Conservation (phyloP, 1,284 basidiomycete genomes). For the Cryptococcus sp. region DNA sequence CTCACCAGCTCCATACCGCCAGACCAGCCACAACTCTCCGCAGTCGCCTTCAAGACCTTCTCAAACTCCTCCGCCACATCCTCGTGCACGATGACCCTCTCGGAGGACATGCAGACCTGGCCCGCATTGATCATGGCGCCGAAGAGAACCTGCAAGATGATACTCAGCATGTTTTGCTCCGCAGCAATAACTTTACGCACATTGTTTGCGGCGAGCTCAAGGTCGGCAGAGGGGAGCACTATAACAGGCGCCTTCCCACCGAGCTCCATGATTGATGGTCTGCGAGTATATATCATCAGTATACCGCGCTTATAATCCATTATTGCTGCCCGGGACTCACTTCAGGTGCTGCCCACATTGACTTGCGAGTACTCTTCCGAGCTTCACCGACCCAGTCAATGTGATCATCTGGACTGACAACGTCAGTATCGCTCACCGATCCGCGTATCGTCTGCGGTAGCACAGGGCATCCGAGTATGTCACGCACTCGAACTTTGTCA, state of each 20-base stretch:
- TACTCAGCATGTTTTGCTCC: not conserved
- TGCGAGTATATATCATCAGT: constrained; percentile 5
- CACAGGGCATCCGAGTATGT: not conserved
- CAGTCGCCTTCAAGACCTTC: constrained; percentile 9
- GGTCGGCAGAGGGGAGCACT: constrained; percentile 61
- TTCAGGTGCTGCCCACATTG: constrained; percentile 52
- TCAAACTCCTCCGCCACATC: constrained; percentile 45
- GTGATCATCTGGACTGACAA: constrained; percentile 39
- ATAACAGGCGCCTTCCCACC: constrained; percentile 54
- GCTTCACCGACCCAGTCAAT: constrained; percentile 53
- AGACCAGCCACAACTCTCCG: constrained; percentile 6
- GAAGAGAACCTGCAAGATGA: constrained; percentile 53
- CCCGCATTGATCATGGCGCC: constrained; percentile 63
- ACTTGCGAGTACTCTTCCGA: constrained; percentile 46
- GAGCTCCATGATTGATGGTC: constrained; percentile 49
- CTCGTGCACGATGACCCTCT: constrained; percentile 60
- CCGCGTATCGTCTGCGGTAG: no score
- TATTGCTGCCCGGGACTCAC: constrained; percentile 9
- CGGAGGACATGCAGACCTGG: constrained; percentile 68
- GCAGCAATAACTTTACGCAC: constrained; percentile 10
- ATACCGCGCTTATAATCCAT: not conserved
- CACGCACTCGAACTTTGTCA: constrained; percentile 52
- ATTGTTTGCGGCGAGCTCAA: constrained; percentile 57
- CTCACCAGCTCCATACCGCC: constrained; percentile 29
- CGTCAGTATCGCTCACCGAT: not conserved